A percentile compares a stretch with the other conserved stretches of the same genome.
These are phyloP conservation scores for Parathielavia hyrcaniae DNA, from an alignment of 495 filamentous ascomycete species.

Conservation along the genomic window DNA sequence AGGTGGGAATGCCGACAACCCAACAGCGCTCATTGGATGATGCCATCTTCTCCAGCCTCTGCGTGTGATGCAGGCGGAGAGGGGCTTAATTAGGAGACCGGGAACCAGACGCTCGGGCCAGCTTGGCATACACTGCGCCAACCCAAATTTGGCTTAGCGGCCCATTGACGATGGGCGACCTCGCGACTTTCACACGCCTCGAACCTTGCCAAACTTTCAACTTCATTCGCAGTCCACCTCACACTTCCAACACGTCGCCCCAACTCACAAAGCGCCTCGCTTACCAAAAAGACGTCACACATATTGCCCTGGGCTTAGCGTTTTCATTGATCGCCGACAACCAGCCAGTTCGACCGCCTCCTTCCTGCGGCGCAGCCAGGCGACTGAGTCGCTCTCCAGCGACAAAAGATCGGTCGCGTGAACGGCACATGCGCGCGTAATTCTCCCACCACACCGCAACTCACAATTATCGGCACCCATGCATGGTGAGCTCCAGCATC, in stretches of 20 bases:
- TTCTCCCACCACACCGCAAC: conserved; percentile 18
- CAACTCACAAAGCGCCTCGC: conserved; percentile 2
- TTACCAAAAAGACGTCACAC: conserved; percentile 11
- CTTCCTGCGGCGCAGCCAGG: conserved; percentile 14
- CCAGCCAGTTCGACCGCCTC: not conserved
- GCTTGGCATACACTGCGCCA: conserved; percentile 19
- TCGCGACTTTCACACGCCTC: conserved; percentile 29
- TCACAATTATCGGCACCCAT: conserved; percentile 23
- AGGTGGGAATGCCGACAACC: too few species aligned
- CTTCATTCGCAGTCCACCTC: conserved; percentile 18
- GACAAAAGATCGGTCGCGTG: conserved; percentile 29
- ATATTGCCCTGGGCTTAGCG: not conserved
- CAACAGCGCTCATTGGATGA: conserved; percentile 6
- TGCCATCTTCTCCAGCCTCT: not conserved
- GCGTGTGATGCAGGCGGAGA: not conserved
- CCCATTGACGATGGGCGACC: conserved; percentile 11
- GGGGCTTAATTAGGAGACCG: not conserved
- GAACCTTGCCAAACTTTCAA: conserved; percentile 27
- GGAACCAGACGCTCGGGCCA: conserved; percentile 17
- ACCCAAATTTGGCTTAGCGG: conserved; percentile 29
- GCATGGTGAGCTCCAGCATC: conserved; percentile 40
- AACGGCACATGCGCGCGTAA: conserved; percentile 26
- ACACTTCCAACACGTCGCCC: conserved; percentile 14
- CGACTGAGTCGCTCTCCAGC: conserved; percentile 15
- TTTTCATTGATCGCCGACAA: conserved; percentile 7